Percentiles rank a stretch among this genome's conserved stretches.
Evolutionary conservation across 352 stramenopile species (phyloP).

Genomic region (Globisporangium abappressorium): DNA sequence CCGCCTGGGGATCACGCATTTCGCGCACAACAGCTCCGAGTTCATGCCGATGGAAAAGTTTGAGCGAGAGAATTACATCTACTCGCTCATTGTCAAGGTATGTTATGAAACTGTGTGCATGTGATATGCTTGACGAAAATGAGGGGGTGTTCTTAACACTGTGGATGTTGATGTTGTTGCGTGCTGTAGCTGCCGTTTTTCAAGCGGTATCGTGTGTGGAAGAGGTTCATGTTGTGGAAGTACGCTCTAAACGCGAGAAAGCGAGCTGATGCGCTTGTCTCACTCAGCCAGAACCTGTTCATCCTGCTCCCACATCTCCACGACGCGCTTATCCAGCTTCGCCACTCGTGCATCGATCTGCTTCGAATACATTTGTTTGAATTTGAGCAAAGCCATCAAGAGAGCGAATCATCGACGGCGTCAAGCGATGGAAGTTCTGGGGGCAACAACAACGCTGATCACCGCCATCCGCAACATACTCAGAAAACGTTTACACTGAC

Average conservation of each 20-base stretch:
- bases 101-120: not conserved
- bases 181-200: slow-evolving; percentile 82
- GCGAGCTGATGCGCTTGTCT: slow-evolving; percentile 29
- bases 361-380: slow-evolving; percentile 41
- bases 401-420: not conserved
- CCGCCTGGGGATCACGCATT: slow-evolving; percentile 87
- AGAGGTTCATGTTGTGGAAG: slow-evolving; percentile 89
- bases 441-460: not conserved
- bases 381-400: slow-evolving; percentile 16
- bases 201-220: slow-evolving; percentile 87
- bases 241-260: slow-evolving; percentile 55
- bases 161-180: not conserved
- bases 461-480: slow-evolving; percentile 14
- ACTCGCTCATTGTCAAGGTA: slow-evolving; percentile 75
- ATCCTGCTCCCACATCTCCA: slow-evolving; percentile 83
- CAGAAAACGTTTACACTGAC: slow-evolving; percentile 72
- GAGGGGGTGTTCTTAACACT: not conserved
- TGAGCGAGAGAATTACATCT: slow-evolving; percentile 91
- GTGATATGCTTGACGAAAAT: not conserved
- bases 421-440: not conserved
- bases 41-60: slow-evolving; percentile 89
- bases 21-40: slow-evolving; percentile 70
- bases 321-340: slow-evolving; percentile 74
- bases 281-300: slow-evolving; percentile 84
- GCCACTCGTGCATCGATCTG: slow-evolving; percentile 56